Base-by-base conservation (phyloP, 2,329 filamentous ascomycete genomes). In the Pyricularia sp. region DNA sequence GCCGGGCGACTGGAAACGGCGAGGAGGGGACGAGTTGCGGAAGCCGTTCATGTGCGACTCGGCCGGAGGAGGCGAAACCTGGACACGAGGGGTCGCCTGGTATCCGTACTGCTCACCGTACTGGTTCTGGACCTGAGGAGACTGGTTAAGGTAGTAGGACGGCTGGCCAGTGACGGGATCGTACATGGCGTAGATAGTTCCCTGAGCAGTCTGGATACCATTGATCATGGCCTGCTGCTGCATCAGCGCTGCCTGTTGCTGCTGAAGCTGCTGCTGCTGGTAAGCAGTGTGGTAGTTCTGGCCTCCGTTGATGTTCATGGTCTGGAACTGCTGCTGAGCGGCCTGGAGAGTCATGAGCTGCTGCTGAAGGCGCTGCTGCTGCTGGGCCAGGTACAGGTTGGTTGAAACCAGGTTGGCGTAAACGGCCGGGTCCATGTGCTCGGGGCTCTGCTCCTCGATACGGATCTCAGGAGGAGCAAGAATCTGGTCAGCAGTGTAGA, bases 281-380 rank as follows among this genome's bases (percentile, higher is more conserved):
- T 76, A 85, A 14, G 89, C 80, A 73, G 86, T 86, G 76, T 89
- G 87, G 71, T 88, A 84, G 23, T 36, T 55, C 50, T 67, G 65
- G 9, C 25, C 36, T 69, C 80, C 80, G 75, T 84, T 89, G 70
- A 94, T 89, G 78, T 85, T 93, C 80, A 97, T 82, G 72, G 87
- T 88, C 78, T 93, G 91, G 75, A 94, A 91, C 79, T 94, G 91
- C 79, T 93, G 91, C 70, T 92, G 91, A 55, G 92, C 91, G 68
- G 90, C 89, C 75, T 94, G 95, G 28, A 97, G 88, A 72, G 83
- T 92, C 73, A 93, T 87, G 73, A 98, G 86, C 81, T 98, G 93
- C 81, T 97, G 94, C 81, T 98, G 94, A 68, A 98, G 88, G 72
- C 92, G 91, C 81, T 97, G 93, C 81, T 98, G 94, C 80, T 97